phyloP scores from a whole-genome alignment of 2,329 filamentous ascomycete genomes.

The Biscogniauxia mediterranea region DNA sequence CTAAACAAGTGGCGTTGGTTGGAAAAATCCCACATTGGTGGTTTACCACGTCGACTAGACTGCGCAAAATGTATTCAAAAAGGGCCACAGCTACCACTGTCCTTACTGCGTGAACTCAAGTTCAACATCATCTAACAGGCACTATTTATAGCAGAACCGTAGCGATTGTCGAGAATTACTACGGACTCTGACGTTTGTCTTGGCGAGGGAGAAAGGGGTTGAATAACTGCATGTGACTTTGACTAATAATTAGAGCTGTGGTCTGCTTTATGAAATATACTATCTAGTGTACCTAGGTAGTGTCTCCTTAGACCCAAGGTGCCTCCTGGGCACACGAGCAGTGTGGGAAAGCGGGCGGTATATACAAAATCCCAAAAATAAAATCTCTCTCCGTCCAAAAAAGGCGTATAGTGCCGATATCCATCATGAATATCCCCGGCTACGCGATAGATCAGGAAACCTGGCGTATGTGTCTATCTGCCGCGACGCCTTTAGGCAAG shows the following conservation, averaged over 20 bases:
- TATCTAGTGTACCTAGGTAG: no score
- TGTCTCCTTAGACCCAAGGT: neutral
- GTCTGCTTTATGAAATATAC: neutral
- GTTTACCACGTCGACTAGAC: no score
- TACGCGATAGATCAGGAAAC: neutral
- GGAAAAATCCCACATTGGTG: no score
- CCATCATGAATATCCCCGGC: neutral
- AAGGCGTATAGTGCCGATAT: neutral
- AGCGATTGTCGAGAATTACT: no score
- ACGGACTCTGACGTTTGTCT: no score
- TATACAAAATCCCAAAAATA: neutral
- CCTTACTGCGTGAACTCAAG: no score
- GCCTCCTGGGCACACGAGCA: neutral
- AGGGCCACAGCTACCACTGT: no score
- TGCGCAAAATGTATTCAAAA: no score
- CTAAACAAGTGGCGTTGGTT: no score
- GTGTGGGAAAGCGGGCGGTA: neutral
- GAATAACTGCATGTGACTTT: neutral
- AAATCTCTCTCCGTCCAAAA: neutral
- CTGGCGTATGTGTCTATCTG: neutral
- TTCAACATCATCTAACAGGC: no score
- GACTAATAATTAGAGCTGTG: neutral
- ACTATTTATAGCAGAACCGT: neutral
- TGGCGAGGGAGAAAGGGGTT: neutral
- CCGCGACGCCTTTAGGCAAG: neutral